Percentiles rank a stretch among this genome's conserved stretches.
Conservation (phyloP, 768 basidiomycete species). For the Pholiota conissans region DNA sequence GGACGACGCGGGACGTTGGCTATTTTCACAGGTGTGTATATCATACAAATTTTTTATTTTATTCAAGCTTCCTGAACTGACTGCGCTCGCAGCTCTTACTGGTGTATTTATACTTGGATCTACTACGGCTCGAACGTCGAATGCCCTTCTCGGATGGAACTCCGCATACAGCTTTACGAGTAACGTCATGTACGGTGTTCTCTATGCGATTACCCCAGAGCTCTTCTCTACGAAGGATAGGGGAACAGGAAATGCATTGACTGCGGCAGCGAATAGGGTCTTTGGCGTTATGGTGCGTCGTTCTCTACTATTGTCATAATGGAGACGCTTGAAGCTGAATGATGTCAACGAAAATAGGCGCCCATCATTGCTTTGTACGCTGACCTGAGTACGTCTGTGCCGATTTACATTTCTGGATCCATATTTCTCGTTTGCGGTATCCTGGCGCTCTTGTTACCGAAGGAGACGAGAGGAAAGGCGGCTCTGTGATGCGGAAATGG, state of each 20-base stretch:
- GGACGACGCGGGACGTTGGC: constrained; percentile 71
- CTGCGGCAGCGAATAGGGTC: constrained; percentile 62
- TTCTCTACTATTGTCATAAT: not conserved
- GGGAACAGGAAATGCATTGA: constrained; percentile 71
- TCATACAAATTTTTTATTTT: constrained; percentile 9
- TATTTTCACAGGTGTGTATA: constrained; percentile 52
- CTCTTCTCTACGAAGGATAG: constrained; percentile 72
- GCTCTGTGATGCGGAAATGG: not conserved
- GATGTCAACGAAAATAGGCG: constrained; percentile 46
- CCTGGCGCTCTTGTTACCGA: constrained; percentile 62
- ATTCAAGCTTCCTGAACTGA: no score
- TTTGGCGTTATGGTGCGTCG: constrained; percentile 70
- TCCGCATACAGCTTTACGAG: constrained; percentile 64
- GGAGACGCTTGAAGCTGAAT: no score
- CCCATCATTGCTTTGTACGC: constrained; percentile 71
- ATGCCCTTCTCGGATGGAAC: constrained; percentile 76
- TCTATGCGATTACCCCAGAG: constrained; percentile 72
- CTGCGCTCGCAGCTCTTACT: constrained; percentile 59
- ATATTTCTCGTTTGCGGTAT: constrained; percentile 62
- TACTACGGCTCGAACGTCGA: constrained; percentile 71
- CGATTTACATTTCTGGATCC: constrained; percentile 71
- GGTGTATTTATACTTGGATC: constrained; percentile 74
- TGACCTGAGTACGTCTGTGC: constrained; percentile 58
- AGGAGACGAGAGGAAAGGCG: constrained; percentile 34
- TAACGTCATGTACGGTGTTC: constrained; percentile 75